A percentile compares a stretch with the other conserved stretches of the same genome.
Conservation (phyloP, 2,329 filamentous ascomycete species). For the Neoascochyta sp. region DNA sequence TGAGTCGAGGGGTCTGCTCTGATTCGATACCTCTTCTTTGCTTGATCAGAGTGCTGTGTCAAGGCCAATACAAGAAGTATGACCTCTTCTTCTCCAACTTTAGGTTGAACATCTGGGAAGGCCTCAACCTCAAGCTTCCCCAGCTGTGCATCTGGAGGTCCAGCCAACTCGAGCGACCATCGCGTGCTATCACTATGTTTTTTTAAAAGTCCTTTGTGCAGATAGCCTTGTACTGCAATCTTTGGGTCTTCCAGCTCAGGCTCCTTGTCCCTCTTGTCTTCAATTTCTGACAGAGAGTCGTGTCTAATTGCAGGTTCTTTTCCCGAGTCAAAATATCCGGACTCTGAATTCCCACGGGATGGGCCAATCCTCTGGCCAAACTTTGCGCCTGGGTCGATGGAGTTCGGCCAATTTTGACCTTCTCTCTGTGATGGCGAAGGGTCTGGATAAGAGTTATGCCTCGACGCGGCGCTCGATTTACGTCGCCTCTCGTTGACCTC, state of each 20-base stretch:
- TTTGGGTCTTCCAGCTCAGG: slow-evolving; percentile 6
- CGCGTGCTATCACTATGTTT: background rate
- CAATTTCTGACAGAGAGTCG: background rate
- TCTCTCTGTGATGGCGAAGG: too few species aligned
- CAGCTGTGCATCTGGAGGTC: background rate
- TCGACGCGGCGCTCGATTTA: slow-evolving; percentile 4
- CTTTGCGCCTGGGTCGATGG: too few species aligned
- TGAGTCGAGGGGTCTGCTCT: background rate
- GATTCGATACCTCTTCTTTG: background rate
- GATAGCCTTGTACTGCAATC: slow-evolving; percentile 9
- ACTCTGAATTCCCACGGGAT: too few species aligned
- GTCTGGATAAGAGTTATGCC: background rate
- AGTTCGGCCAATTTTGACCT: too few species aligned
- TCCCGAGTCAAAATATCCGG: too few species aligned
- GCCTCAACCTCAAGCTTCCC: slow-evolving; percentile 3
- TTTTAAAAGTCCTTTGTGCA: slow-evolving; percentile 5
- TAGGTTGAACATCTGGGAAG: slow-evolving; percentile 10
- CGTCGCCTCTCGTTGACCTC: slow-evolving; percentile 3
- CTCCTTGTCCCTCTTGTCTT: slow-evolving; percentile 1
- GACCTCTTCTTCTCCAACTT: slow-evolving; percentile 1
- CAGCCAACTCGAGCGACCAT: slow-evolving; percentile 3
- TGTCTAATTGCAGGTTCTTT: too few species aligned
- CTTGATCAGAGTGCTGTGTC: slow-evolving; percentile 2
- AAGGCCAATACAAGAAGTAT: slow-evolving; percentile 9
- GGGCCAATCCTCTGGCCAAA: too few species aligned